Percentiles rank a stretch among this genome's conserved stretches.
phyloP scores from a whole-genome alignment of 345 rosid species.

The Gynandropsis gynandra region DNA sequence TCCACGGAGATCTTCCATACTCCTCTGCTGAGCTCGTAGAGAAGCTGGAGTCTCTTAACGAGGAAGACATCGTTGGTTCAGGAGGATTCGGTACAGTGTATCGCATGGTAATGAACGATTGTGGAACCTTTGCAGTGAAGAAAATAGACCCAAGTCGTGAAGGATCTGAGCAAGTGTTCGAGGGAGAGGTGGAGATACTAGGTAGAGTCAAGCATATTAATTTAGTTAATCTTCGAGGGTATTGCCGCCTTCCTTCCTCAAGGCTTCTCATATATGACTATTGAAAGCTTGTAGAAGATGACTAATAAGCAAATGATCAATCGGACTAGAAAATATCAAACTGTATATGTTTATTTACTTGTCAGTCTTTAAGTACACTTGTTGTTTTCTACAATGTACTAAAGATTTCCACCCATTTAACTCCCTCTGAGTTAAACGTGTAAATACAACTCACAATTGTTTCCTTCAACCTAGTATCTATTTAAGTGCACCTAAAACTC shows the following conservation, averaged over 20 bases:
- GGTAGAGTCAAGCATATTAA: constrained; percentile 97
- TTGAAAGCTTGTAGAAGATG: too few species aligned
- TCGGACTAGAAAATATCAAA: too few species aligned
- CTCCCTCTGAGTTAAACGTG: too few species aligned
- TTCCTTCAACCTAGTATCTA: too few species aligned
- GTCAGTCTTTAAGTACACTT: too few species aligned
- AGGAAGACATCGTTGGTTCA: constrained; percentile 88
- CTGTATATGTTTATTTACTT: too few species aligned
- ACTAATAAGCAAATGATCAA: too few species aligned
- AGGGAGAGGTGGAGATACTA: constrained; percentile 84
- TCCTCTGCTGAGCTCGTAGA: constrained; percentile 79
- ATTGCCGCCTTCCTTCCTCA: constrained; percentile 77
- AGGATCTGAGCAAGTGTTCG: constrained; percentile 92
- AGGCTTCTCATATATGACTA: constrained; percentile 92
- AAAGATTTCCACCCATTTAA: too few species aligned
- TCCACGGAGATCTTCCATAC: constrained; percentile 94
- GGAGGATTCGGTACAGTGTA: constrained; percentile 98
- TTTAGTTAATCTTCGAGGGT: constrained; percentile 85
- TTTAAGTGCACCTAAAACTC: too few species aligned
- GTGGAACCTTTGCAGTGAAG: constrained; percentile 96
- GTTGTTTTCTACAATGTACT: too few species aligned
- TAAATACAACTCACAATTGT: too few species aligned
- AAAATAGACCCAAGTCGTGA: constrained; percentile 73
- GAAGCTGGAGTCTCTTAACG: constrained; percentile 88
- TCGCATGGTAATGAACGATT: constrained; percentile 96